Conservation (phyloP, 192 early-diverging fungal genomes). For the Gonapodya prolifera region DNA sequence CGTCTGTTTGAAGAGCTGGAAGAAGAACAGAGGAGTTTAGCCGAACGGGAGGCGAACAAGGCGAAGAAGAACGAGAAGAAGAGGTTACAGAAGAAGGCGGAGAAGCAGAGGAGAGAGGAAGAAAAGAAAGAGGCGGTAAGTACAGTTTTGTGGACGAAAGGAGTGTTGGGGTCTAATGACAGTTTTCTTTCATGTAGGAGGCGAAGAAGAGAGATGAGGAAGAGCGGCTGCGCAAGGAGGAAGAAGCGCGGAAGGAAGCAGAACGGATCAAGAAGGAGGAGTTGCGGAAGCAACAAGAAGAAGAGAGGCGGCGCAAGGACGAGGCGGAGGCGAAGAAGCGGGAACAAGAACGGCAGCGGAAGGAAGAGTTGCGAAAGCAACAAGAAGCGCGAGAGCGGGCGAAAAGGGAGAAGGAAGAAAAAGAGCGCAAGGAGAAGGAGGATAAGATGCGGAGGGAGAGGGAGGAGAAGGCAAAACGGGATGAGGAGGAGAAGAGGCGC, state of each 20-base stretch:
- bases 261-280: slow-evolving; percentile 19
- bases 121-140: slow-evolving; percentile 25
- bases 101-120: slow-evolving; percentile 58
- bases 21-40: slow-evolving; percentile 51
- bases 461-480: slow-evolving; percentile 5
- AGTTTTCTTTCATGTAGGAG: not conserved
- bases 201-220: slow-evolving; percentile 56
- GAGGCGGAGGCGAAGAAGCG: not conserved
- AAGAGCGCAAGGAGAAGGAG: slow-evolving; percentile 27
- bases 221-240: slow-evolving; percentile 41
- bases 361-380: slow-evolving; percentile 39
- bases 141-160: too few relatives aligned
- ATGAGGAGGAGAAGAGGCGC: slow-evolving; percentile 8
- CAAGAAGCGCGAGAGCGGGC: slow-evolving; percentile 36
- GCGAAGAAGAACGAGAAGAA: slow-evolving; percentile 40
- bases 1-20: slow-evolving; percentile 79
- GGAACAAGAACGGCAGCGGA: slow-evolving; percentile 24
- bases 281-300: slow-evolving; percentile 5
- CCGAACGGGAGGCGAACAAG: slow-evolving; percentile 22
- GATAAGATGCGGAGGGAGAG: slow-evolving; percentile 9
- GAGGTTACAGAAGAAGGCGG: slow-evolving; percentile 45
- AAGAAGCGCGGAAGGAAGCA: slow-evolving; percentile 20
- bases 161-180: too few relatives aligned
- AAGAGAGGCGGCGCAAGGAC: not conserved
- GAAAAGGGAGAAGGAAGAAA: slow-evolving; percentile 56